These are phyloP conservation scores for Beta corolliflora DNA, from an alignment of 179 eudicot species.

Conservation along the genomic window DNA sequence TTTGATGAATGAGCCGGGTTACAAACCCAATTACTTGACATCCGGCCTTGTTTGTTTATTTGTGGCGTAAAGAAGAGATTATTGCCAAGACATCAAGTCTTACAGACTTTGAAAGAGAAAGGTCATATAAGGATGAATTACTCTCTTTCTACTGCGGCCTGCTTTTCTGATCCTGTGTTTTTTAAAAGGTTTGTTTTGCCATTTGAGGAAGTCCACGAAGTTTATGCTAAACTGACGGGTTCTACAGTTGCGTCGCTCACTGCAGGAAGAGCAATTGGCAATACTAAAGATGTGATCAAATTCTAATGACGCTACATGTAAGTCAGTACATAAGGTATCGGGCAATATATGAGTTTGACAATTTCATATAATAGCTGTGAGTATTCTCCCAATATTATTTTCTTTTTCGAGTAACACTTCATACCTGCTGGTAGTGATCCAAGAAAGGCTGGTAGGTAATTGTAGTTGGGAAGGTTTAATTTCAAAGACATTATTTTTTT, in stretches of 20 bases:
- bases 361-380: too few relatives aligned
- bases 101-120: constrained; percentile 9
- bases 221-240: neutral
- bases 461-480: too few relatives aligned
- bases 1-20: neutral
- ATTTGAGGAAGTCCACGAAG: constrained; percentile 15
- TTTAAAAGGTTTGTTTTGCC: constrained; percentile 17
- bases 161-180: constrained; percentile 7
- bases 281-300: neutral
- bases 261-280: neutral
- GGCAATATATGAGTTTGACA: too few relatives aligned
- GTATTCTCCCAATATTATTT: too few relatives aligned
- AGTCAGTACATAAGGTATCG: too few relatives aligned
- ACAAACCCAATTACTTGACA: neutral
- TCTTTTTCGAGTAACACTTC: too few relatives aligned
- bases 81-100: constrained; percentile 1
- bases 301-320: too few relatives aligned
- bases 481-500: too few relatives aligned
- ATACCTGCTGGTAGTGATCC: too few relatives aligned
- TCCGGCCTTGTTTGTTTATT: neutral
- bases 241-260: neutral
- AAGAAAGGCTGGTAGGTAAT: too few relatives aligned
- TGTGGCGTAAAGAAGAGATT: constrained; percentile 16
- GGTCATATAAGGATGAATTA: neutral
- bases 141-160: neutral